Evolutionary conservation across 306 rosid species (phyloP), one percentile per base, ranked within the genome.

Genomic region (Prunus mongolica): DNA sequence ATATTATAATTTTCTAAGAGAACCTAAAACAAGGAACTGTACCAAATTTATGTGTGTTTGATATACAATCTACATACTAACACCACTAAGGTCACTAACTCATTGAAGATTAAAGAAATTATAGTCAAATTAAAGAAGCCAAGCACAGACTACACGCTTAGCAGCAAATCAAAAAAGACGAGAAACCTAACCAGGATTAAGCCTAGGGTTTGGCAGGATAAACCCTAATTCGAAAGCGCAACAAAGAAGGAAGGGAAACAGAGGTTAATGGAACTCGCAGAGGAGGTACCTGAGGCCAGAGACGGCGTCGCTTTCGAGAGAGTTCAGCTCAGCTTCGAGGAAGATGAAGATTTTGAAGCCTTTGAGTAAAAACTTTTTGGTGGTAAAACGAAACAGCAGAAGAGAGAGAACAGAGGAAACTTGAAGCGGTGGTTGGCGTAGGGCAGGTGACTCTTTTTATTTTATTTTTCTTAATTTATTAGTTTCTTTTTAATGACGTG

Each of bases 141-240:
- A 55, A 44, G 5, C 7, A 49, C 24, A 65, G 25, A 27, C 45
- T 79, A 64, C 3, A 64, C 2, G 6, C 14, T 18, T 25, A 67
- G 57, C 68, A 20, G 24, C 32, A 62, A 9, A 47, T 58, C 34
- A 58, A 0, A 51, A 60, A 3, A 30, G 0, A 18, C 30, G 25
- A 72, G 24, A 22, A 58, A 75, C 67, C 73, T 58, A 67, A 75
- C 70, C 32, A 47, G 47, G 8, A 44, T 57, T n/a, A 32, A 55
- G 64, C 60, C 88, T 77, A 84, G 92, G 90, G 83, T 84, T 91
- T 84, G 71, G 58, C 8, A 68, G 11, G 20, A 38, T 64, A 83
- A 83, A 85, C 90, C 84, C 87, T 78, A 86, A 83, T 22, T 22
- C 22, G 64, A 64, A 32, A 47, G 6, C 69, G 20, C 25, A 27